Base-by-base conservation (phyloP, 1,284 basidiomycete genomes). In the Cutaneotrichosporon cyanovorans region DNA sequence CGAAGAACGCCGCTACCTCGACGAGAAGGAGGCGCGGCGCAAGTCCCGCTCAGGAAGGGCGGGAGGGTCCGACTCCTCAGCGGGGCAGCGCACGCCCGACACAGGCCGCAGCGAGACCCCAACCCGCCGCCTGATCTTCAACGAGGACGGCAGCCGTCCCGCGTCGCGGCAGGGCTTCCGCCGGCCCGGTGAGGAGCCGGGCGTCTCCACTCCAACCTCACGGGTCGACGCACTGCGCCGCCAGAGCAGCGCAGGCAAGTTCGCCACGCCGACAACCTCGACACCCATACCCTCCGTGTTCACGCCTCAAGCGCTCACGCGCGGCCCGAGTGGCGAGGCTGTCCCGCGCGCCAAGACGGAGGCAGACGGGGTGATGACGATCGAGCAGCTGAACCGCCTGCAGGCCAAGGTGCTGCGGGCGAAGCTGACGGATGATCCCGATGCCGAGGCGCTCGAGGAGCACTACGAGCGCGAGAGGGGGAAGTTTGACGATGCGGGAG, bases 351-450 rank as follows among this genome's bases (percentile, higher is more conserved):
- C 20, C 10, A 21, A 40, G 5, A 38, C 19, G 38, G 40, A 2
- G 67, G n/a, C n/a, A n/a, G n/a, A n/a, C n/a, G n/a, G 73, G 1
- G 59, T 69, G 12, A 53, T 77, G 43, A 68, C 71, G 0, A 62
- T 72, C 8, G 71, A 69, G 31, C 85, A 85, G 30, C 76, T 98
- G 35, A 98, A 98, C 72, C 85, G 84, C 61, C 73, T 98, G 1
- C 92, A 97, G 69, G 95, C 93, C 7, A 85, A 85, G 57, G 90
- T 95, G 1, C 73, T 98, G 15, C 82, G 89, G 16, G 91, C 93
- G 9, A 93, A 87, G 67, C 76, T 98, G 21, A 85, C 85, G 77
- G 72, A 74, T 37, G 75, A 80, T 14, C 77, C 85, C 0, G 78
- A 89, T 59, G 85, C 86, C 5, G 78, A 78, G 23, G 74, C 76